Evolutionary conservation across 129 eudicot genomes (phyloP).

Genomic region (Solidago caesia): DNA sequence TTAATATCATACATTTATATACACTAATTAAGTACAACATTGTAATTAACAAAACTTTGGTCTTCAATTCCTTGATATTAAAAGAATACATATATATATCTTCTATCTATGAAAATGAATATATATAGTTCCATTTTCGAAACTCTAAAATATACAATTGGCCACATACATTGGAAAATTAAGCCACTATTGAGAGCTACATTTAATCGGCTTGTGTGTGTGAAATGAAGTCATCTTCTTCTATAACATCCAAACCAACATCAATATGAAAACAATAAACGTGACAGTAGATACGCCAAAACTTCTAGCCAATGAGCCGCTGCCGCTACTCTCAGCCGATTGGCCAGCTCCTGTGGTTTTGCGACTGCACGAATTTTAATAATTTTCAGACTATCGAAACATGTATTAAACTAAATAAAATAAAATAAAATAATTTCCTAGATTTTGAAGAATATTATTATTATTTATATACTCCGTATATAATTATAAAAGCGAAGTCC

Average conservation of each 20-base stretch:
- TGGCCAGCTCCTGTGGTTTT: constrained; percentile 30
- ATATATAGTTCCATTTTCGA: neutral
- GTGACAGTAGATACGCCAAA: constrained; percentile 8
- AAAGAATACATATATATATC: neutral
- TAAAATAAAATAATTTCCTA: neutral
- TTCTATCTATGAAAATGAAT: neutral
- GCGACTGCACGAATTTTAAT: constrained; percentile 32
- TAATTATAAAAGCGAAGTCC: neutral
- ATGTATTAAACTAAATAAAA: neutral
- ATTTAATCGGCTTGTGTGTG: constrained; percentile 3
- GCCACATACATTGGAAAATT: neutral
- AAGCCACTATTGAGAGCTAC: neutral
- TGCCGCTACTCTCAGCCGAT: constrained; percentile 30
- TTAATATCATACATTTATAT: no score
- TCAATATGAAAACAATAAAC: constrained; percentile 18
- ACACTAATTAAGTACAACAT: no score
- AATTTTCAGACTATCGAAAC: neutral
- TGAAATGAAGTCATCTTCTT: neutral
- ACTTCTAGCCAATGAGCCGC: constrained; percentile 30
- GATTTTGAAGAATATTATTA: no score
- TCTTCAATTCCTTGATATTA: no score
- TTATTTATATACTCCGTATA: neutral
- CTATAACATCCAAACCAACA: constrained; percentile 17
- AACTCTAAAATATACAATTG: neutral
- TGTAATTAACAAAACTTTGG: no score